Evolutionary conservation across 2,329 filamentous ascomycete species (phyloP), one percentile per base, ranked within the genome.

Genomic region (Phialophora macrospora): DNA sequence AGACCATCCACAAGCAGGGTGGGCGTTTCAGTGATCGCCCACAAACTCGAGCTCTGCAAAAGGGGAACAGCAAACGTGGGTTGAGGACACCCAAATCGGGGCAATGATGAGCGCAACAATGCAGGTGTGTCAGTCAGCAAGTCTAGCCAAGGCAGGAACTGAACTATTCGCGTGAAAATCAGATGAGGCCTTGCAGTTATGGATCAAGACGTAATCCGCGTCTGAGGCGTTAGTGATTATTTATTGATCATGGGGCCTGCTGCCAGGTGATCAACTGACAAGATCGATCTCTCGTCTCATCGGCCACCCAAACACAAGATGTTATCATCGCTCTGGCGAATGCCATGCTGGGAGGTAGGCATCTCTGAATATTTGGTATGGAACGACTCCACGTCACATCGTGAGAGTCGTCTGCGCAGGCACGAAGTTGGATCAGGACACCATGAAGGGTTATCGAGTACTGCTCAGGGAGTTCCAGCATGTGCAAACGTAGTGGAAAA

Each of bases 71-170:
- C 38, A 12, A 30, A 24, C 22, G 58, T 52, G n/a, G 28, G 28
- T 54, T 52, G 56, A 49, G 41, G 58, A 41, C 22, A 28, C 9
- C 41, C 54, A n/a, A 30, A 34, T 54, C 28, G 22, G 55, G 34
- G 30, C 12, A 38, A 52, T 46, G 54, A 54, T 58, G 55, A 60
- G 46, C 34, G 46, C 24, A 64, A 46, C 55, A 64, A 55, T 46
- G 55, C 62, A 60, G n/a, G 24, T 54, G 61, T 28, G 24, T 52
- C 62, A 55, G 62, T 64, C 44, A 64, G 62, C 62, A 48, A 60
- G 44, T 41, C 59, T 55, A 48, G 49, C 49, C 49, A 32, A 32
- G 38, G 30, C 22, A 34, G 59, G 22, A 30, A 46, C 52, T 32
- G 9, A 1, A 34, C 11, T 24, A n/a, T 44, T 44, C 38, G 17